Percentiles rank a stretch among this genome's conserved stretches.
These are phyloP conservation scores for Pyrus hybrid DNA, from an alignment of 331 rosid genomes.

Conservation along the genomic window DNA sequence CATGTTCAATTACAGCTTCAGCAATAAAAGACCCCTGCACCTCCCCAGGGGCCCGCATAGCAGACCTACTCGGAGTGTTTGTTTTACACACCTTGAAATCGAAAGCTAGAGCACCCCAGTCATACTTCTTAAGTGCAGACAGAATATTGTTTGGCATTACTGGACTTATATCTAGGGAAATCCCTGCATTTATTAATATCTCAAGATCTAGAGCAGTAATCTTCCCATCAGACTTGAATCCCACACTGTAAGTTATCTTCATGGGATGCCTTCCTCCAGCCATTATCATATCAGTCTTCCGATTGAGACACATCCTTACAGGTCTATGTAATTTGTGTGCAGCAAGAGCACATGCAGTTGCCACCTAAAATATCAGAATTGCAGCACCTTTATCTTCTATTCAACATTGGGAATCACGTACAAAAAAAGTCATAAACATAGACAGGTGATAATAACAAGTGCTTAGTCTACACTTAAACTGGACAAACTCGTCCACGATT, in stretches of 20 bases:
- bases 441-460: not conserved
- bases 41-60: conserved; percentile 95
- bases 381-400: not conserved
- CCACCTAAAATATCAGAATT: conserved; percentile 37
- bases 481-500: not conserved
- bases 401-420: not conserved
- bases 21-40: conserved; percentile 89
- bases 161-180: conserved; percentile 57
- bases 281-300: conserved; percentile 88
- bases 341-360: conserved; percentile 84
- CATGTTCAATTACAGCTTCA: conserved; percentile 78
- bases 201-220: conserved; percentile 71
- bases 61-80: conserved; percentile 69
- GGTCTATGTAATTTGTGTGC: conserved; percentile 70
- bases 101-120: conserved; percentile 84
- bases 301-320: conserved; percentile 67
- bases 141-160: conserved; percentile 44
- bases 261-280: conserved; percentile 98
- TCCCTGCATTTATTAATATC: conserved; percentile 77
- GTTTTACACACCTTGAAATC: conserved; percentile 87
- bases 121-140: conserved; percentile 61
- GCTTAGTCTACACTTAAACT: not conserved
- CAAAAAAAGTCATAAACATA: not conserved
- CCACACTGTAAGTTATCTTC: conserved; percentile 76
- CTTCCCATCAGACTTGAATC: conserved; percentile 80